Base-by-base conservation (phyloP, 2,329 filamentous ascomycete species). In the Neodidymelliopsis sp. region DNA sequence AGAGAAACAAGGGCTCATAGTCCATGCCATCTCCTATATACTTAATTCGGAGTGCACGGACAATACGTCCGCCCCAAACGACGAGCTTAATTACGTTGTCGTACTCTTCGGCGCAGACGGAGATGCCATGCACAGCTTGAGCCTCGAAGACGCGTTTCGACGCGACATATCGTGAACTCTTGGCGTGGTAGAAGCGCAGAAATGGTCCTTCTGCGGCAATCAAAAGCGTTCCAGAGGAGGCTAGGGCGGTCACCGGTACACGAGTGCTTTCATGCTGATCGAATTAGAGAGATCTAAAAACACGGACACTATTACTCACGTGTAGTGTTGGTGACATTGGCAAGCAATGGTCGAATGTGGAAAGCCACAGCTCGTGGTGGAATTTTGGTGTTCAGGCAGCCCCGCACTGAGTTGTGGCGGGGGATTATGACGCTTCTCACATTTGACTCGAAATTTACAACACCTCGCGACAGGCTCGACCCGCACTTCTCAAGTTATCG, bases 91-190 rank as follows among this genome's bases (percentile, higher is more conserved):
- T 25, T 43, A 73, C 33, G 41, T 57, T 23, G 28, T 62, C 53
- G 40, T 40, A 28, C 4, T 57, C 50, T 20, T 51, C 48, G 11
- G 59, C 69, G 40, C 63, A 57, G 19, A 84, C 72, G n/a, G 77
- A 72, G 43, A 93, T 84, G 2, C 90, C 90, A 70, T 94, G 90
- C 39, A 94, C 84, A 3, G 84, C 77, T 67, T 93, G 89, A n/a
- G 79, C 79, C 12, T 73, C 63, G 63, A 94, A 92, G 22, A 91
- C 72, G 18, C 71, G 71, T 38, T 81, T 64, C 37, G 66, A 63
- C 7, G 51, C 43, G 13, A 73, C 48, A 38, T 56, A 64, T 12
- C 54, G 52, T 13, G 59, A 63, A 24, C 56, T 54, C 22, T 58
- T 49, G 33, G 61, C 54, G 35, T 67, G 46, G 56, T 77, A 76